These are phyloP conservation scores for Achlya hypogyna DNA, from an alignment of 352 stramenopile species.

Conservation along the genomic window DNA sequence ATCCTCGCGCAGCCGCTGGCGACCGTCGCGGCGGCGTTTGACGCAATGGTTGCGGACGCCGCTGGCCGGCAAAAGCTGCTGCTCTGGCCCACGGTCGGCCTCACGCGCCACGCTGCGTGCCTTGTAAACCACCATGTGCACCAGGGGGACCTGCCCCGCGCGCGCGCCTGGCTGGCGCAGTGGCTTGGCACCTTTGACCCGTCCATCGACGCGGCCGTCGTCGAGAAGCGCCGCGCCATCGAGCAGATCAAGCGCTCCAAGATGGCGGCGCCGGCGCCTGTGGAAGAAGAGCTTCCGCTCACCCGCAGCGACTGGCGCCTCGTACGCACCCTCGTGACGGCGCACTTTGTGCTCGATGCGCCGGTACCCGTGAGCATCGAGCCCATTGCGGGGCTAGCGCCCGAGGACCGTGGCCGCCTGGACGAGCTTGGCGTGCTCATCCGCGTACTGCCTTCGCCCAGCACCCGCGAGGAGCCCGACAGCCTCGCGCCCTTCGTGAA, in stretches of 20 bases:
- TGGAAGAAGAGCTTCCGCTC: slow-evolving; percentile 51
- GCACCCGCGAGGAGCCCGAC: neutral
- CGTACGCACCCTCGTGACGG: slow-evolving; percentile 65
- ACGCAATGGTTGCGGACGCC: slow-evolving; percentile 47
- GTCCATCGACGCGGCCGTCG: slow-evolving; percentile 21
- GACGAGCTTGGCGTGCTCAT: neutral
- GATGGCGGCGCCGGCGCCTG: neutral
- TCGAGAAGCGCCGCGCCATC: slow-evolving; percentile 17
- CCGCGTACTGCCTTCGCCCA: neutral
- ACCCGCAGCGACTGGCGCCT: slow-evolving; percentile 76
- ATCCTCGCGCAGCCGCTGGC: slow-evolving; percentile 52
- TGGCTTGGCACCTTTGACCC: slow-evolving; percentile 71
- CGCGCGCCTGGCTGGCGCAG: slow-evolving; percentile 23
- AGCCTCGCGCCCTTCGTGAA: slow-evolving; percentile 48
- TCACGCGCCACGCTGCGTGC: slow-evolving; percentile 71
- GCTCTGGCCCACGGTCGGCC: slow-evolving; percentile 68
- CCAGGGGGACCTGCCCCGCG: slow-evolving; percentile 34
- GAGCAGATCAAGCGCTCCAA: slow-evolving; percentile 13
- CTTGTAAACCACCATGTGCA: slow-evolving; percentile 66
- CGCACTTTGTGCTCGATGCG: slow-evolving; percentile 64
- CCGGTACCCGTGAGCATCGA: neutral
- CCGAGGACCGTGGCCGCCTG: neutral
- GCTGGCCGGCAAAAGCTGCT: slow-evolving; percentile 53
- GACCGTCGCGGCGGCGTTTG: slow-evolving; percentile 54
- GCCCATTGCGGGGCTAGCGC: neutral